Percentiles rank a stretch among this genome's conserved stretches.
Conservation (phyloP, 2,329 filamentous ascomycete species). For the Penicillium sp. region DNA sequence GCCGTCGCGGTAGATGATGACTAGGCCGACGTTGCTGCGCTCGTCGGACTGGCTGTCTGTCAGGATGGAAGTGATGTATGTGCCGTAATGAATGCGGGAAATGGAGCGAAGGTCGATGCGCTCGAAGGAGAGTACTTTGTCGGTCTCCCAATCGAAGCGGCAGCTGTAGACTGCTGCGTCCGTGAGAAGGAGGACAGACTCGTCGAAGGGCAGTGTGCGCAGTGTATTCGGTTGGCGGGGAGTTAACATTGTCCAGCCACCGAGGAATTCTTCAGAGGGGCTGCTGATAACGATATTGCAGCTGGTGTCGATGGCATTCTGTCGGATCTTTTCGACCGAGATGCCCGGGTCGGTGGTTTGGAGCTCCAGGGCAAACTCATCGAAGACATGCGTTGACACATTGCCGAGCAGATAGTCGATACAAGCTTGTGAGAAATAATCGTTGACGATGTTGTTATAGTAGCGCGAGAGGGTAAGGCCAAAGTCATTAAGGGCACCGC, state of each 20-base stretch:
- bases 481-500: constrained; percentile 87
- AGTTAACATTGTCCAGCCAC: constrained; percentile 85
- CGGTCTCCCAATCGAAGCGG: constrained; percentile 90
- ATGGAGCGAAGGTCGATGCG: constrained; percentile 77
- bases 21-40: constrained; percentile 78
- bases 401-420: constrained; percentile 95
- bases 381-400: constrained; percentile 80
- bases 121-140: constrained; percentile 93
- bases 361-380: constrained; percentile 92
- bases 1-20: constrained; percentile 74
- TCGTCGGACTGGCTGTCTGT: constrained; percentile 77
- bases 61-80: constrained; percentile 88
- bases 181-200: constrained; percentile 84
- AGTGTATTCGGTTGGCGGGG: constrained; percentile 73
- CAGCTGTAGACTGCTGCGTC: constrained; percentile 85
- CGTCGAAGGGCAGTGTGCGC: constrained; percentile 75
- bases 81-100: constrained; percentile 72
- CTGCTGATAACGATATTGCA: constrained; percentile 84
- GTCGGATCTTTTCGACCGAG: constrained; percentile 79
- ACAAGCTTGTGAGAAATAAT: constrained; percentile 93
- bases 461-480: constrained; percentile 78
- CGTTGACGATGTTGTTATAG: constrained; percentile 89
- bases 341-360: constrained; percentile 90
- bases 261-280: constrained; percentile 79
- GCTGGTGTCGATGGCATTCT: constrained; percentile 87